Percentiles rank a stretch among this genome's conserved stretches.
Evolutionary conservation across 2,329 filamentous ascomycete genomes (phyloP).

Genomic region (Thyridium curvatum): DNA sequence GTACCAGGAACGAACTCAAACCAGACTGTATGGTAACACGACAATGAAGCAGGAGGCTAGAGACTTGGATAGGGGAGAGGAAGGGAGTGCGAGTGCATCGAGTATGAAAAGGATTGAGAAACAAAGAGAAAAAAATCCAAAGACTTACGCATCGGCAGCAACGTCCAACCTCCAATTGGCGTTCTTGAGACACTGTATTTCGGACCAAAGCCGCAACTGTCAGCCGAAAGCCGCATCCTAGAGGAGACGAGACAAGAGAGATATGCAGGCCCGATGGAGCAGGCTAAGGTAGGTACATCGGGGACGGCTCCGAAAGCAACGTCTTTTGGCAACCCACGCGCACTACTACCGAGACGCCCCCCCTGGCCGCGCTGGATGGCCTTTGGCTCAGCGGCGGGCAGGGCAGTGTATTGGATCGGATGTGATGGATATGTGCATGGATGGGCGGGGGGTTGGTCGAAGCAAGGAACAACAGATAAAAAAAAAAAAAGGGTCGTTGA

Average conservation of each 20-base stretch:
- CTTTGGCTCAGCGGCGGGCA: too few species aligned
- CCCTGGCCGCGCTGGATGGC: too few species aligned
- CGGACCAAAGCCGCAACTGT: conserved; percentile 5
- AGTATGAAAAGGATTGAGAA: not conserved
- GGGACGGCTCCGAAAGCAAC: too few species aligned
- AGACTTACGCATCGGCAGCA: conserved; percentile 51
- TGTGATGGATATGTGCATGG: not conserved
- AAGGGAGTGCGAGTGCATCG: not conserved
- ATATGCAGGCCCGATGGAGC: too few species aligned
- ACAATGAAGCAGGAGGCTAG: too few species aligned
- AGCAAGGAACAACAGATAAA: not conserved
- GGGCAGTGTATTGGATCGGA: not conserved
- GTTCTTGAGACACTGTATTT: conserved; percentile 38
- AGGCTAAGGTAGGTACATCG: too few species aligned
- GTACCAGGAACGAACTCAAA: too few species aligned
- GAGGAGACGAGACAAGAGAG: conserved; percentile 3
- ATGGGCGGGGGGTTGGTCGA: not conserved
- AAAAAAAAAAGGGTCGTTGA: conserved; percentile 3
- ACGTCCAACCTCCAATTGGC: conserved; percentile 44
- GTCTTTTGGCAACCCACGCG: too few species aligned
- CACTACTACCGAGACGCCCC: too few species aligned
- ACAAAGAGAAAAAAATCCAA: conserved; percentile 12
- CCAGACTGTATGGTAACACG: too few species aligned
- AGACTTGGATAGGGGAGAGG: not conserved
- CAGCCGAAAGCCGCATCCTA: conserved; percentile 1